Base-by-base conservation (phyloP, 106 monocot genomes). In the Acorus calamus region DNA sequence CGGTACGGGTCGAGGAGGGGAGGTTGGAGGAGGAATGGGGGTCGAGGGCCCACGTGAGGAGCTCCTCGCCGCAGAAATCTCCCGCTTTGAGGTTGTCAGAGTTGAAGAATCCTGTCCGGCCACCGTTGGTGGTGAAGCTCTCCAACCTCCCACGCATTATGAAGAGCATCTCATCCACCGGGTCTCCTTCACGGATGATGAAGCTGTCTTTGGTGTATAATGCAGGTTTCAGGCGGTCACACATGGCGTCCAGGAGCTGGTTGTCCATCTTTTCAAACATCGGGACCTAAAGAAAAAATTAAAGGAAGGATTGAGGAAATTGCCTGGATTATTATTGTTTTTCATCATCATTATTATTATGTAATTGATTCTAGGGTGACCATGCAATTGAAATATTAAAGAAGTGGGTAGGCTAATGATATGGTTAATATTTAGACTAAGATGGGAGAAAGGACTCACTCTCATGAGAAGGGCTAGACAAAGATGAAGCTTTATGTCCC, bases 401-500 rank as follows among this genome's bases (percentile, higher is more conserved):
- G 14, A 43, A 62, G 2, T 44, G 11, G 42, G 12, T 61, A 41
- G 11, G 42, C 12, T 10, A 8, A 64, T 6, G 10, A 43, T 3
- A 11, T 11, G 4, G 8, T 14, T 14, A 7, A 14, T 14, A 64
- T 50, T 12, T 12, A 8, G 48, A 8, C 46, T 14, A 14, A 49
- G 3, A 65, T 8, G 7, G 12, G 10, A 52, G 6, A 46, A 81
- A 65, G 59, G 14, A 52, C 59, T 66, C 81, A 98, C 96, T 69
- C 91, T 82, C 74, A 44, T 83, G 59, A 98, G 81, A 46, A 98
- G 77, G 11, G 71, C 71, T 55, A 98, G 72, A 76, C 96, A 98
- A n/a, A 98, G 91, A 71, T 92, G 96, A 7, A 85, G 84, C 61
- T 92, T 96, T 66, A 98, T 91, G 53, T 98, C 91, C 63, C 91